Evolutionary conservation across 176 grass and related monocot species (phyloP), one percentile per base, ranked within the genome.

Genomic region (Lolium perenne): DNA sequence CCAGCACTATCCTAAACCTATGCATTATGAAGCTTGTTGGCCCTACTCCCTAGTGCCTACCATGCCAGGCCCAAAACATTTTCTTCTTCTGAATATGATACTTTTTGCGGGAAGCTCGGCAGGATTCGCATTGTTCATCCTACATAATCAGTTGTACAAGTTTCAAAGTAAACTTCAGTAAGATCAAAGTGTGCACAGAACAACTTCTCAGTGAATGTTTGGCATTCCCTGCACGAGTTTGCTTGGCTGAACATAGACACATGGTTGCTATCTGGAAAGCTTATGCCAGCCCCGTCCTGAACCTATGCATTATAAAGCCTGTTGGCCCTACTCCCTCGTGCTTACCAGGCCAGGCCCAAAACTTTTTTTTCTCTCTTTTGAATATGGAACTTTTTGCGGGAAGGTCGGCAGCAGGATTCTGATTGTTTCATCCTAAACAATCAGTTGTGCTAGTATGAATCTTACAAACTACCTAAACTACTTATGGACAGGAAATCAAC

Each of bases 141-240:
- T 26, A 29, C 40, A 25, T 71, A 40, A 88, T 11, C 12, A 49
- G n/a, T n/a, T 97, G 92, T 66, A 50, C 15, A 89, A 64, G 50
- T 57, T 79, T 43, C 25, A 78, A 77, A 56, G 65, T 21, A 61
- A 91, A 85, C 62, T 72, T 85, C 45, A 84, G 53, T 77, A 26
- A 32, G 50, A 50, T 84, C 69, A 71, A 77, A 35, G n/a, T 22
- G 26, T 62, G 51, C 10, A 70, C 20, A 62, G 12, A 29, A 77
- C 48, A 50, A 5, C 45, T 71, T 82, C 54, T 64, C 82, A 88
- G 60, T 85, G 22, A 77, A 80, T 88, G 76, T 38, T 18, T 76
- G 78, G 66, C 81, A 54, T 62, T 69, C 76, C 18, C 29, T 32
- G 54, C 53, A 82, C 26, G 66, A 50, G 20, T 54, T 20, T 49